phyloP scores from a whole-genome alignment of 2,329 filamentous ascomycete genomes.

The Curvularia eragrostidis region DNA sequence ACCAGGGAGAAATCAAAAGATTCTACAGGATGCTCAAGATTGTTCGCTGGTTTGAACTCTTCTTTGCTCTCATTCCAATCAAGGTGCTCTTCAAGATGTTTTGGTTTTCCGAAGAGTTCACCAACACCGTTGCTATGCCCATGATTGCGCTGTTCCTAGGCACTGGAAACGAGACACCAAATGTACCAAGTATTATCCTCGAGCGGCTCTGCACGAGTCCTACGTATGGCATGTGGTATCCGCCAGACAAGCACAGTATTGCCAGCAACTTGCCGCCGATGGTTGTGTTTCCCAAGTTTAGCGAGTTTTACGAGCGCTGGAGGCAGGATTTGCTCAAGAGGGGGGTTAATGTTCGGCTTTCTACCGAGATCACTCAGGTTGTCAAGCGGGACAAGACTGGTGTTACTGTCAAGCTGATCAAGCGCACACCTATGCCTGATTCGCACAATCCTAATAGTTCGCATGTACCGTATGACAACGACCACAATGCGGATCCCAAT shows the following conservation, averaged over 20 bases:
- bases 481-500: slow-evolving; percentile 51
- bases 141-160: slow-evolving; percentile 76
- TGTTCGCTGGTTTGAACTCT: slow-evolving; percentile 65
- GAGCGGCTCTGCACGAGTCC: slow-evolving; percentile 59
- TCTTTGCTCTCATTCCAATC: slow-evolving; percentile 67
- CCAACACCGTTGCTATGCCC: slow-evolving; percentile 73
- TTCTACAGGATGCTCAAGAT: slow-evolving; percentile 63
- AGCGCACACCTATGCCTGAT: slow-evolving; percentile 52
- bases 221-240: slow-evolving; percentile 67
- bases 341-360: slow-evolving; percentile 64
- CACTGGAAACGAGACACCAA: slow-evolving; percentile 75
- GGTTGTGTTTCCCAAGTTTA: slow-evolving; percentile 69
- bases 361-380: slow-evolving; percentile 63
- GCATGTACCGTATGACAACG: slow-evolving; percentile 49
- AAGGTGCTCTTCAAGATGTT: slow-evolving; percentile 71
- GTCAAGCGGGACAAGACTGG: slow-evolving; percentile 59
- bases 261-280: slow-evolving; percentile 61
- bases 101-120: slow-evolving; percentile 72
- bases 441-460: slow-evolving; percentile 55
- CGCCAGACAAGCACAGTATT: slow-evolving; percentile 56
- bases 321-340: slow-evolving; percentile 59
- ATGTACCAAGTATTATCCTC: slow-evolving; percentile 73
- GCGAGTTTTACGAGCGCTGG: slow-evolving; percentile 68
- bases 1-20: slow-evolving; percentile 62
- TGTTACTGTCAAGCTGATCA: slow-evolving; percentile 58